Base-by-base conservation (phyloP, 2,329 filamentous ascomycete genomes). In the Lachnellula subtilissima region DNA sequence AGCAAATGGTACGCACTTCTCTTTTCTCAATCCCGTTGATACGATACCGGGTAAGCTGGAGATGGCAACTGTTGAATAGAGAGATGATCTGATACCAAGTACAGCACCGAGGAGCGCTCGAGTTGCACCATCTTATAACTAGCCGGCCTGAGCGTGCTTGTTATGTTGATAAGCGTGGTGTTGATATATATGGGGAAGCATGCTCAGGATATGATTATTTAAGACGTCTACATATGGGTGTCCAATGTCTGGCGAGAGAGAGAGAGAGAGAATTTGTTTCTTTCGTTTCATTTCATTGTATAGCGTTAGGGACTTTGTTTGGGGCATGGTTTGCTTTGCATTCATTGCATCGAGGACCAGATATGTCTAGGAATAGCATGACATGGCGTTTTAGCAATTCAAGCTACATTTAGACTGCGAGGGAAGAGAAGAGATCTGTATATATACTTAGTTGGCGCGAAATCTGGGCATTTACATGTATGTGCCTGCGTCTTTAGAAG, bases 1-100 rank as follows among this genome's bases (percentile, higher is more conserved):
- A 61, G 61, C 54, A 55, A 45, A 56, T 55, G 57, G 66, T 68
- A 63, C 53, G 61, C 40, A 7, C 36, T 47, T 43, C 52, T 58
- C 36, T 53, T 52, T 35, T 47, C 23, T 28, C 51, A 14, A 22
- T 39, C 23, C 25, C 47, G 39, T 39, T 43, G n/a, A 35, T 50
- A 25, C 15, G 17, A 35, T 50, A 25, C 11, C 14, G 45, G 37
- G 39, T 49, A 39, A 37, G 6, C 23, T 48, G 4, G 14, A n/a
- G 11, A 48, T 32, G 12, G 23, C 12, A 15, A 14, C 25, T 48
- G 4, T 15, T 17, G 37, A 12, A 32, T 11, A 28, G 8, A 22
- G 42, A 25, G 28, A 17, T 19, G 5, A 28, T 5, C 42, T 45
- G 42, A 45, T 40, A 12, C 11, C 28, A 7, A 6, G 19, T 47